Evolutionary conservation across 73 alveolate species (phyloP).

Genomic region (Urostyla sp.): DNA sequence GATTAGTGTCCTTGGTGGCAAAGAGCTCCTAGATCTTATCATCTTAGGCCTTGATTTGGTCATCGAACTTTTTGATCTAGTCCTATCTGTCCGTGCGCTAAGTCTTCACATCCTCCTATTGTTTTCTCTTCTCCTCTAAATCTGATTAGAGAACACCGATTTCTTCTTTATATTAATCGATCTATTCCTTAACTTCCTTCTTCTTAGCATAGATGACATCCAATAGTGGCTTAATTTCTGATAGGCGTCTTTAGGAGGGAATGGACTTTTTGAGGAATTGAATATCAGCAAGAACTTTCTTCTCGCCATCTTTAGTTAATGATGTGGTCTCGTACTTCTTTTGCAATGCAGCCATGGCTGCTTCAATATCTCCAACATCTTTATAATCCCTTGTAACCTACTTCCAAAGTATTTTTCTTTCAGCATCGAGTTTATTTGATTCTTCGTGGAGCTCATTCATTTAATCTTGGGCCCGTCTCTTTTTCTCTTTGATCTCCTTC

Average conservation of each 20-base stretch:
- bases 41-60: neutral
- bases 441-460: neutral
- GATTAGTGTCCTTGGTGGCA: constrained; percentile 21
- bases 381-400: neutral
- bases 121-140: neutral
- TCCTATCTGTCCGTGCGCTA: constrained; percentile 5
- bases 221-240: constrained; percentile 6
- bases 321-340: constrained; percentile 37
- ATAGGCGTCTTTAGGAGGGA: neutral
- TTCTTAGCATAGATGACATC: constrained; percentile 2
- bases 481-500: neutral
- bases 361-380: neutral
- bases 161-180: neutral
- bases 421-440: neutral
- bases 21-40: constrained; percentile 20
- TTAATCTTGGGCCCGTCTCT: neutral
- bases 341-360: constrained; percentile 4
- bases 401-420: constrained; percentile 5
- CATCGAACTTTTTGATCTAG: constrained; percentile 27
- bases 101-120: constrained; percentile 29
- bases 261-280: neutral
- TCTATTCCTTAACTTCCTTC: constrained; percentile 4
- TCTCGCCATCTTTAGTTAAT: constrained; percentile 2
- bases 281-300: constrained; percentile 19
- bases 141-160: constrained; percentile 15